Conservation (phyloP, 345 rosid species). For the Balakata baccata region DNA sequence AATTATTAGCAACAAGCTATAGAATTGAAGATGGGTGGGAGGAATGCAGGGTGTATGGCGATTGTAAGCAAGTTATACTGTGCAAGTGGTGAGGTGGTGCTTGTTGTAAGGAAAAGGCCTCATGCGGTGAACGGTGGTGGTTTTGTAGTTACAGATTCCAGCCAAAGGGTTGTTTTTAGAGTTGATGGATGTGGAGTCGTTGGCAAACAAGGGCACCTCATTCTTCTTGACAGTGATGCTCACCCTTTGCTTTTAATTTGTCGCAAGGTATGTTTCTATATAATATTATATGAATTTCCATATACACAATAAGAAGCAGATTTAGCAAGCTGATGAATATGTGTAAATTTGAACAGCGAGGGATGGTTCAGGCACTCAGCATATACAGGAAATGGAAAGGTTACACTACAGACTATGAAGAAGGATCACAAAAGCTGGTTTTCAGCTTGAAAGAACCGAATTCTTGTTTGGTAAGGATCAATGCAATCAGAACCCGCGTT, state of each 20-base stretch:
- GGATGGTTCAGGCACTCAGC: conserved; percentile 63
- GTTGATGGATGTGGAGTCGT: conserved; percentile 82
- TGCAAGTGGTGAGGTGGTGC: conserved; percentile 46
- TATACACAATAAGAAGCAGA: too few species aligned
- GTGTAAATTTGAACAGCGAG: conserved; percentile 42
- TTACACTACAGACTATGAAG: conserved; percentile 53
- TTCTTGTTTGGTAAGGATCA: conserved; percentile 42
- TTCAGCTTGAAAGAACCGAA: conserved; percentile 66
- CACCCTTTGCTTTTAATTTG: conserved; percentile 63
- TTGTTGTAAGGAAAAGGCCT: conserved; percentile 73
- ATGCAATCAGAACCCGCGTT: conserved; percentile 42
- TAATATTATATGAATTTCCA: too few species aligned
- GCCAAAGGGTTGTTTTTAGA: conserved; percentile 57
- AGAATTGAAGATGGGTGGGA: conserved; percentile 4
- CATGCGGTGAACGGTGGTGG: conserved; percentile 75
- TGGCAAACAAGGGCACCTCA: conserved; percentile 57
- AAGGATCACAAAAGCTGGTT: conserved; percentile 57
- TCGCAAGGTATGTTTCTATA: conserved; percentile 59
- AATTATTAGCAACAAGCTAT: too few species aligned
- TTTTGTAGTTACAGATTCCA: conserved; percentile 69
- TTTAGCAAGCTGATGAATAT: neutral
- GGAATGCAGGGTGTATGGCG: conserved; percentile 20
- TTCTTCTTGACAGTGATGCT: conserved; percentile 53
- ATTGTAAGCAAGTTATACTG: conserved; percentile 69
- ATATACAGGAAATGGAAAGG: conserved; percentile 72